Evolutionary conservation across 352 stramenopile genomes (phyloP).

Genomic region (Phytophthora europaea): DNA sequence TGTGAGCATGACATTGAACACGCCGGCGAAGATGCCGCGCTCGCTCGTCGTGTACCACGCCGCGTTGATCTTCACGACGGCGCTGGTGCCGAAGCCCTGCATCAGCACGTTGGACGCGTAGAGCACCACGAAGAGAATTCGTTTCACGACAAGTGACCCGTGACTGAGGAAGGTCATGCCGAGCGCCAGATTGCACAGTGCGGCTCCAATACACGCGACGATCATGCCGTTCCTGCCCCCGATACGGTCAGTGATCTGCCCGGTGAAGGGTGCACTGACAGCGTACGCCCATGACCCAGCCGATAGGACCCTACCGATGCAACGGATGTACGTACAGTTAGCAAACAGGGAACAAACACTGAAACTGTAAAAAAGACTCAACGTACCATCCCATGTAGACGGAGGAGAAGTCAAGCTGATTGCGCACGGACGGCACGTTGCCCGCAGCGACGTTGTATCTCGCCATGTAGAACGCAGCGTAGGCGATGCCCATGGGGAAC

Average conservation of each 20-base stretch:
- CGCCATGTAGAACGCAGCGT: slow-evolving; percentile 85
- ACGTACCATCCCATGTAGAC: slow-evolving; percentile 81
- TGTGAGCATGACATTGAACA: slow-evolving; percentile 86
- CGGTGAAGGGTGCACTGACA: slow-evolving; percentile 73
- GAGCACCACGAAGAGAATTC: slow-evolving; percentile 64
- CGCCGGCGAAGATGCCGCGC: slow-evolving; percentile 71
- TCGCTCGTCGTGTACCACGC: slow-evolving; percentile 77
- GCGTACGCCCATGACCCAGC: slow-evolving; percentile 80
- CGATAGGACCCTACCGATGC: slow-evolving; percentile 60
- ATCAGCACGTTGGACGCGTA: slow-evolving; percentile 78
- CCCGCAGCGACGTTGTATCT: slow-evolving; percentile 78
- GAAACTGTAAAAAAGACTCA: background rate
- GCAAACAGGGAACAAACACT: background rate
- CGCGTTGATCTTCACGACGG: slow-evolving; percentile 88
- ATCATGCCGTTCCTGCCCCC: slow-evolving; percentile 78
- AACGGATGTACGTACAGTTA: slow-evolving; percentile 11
- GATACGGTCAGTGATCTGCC: slow-evolving; percentile 77
- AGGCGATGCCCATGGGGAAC: slow-evolving; percentile 81
- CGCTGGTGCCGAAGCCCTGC: slow-evolving; percentile 83
- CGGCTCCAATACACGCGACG: slow-evolving; percentile 68
- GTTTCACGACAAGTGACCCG: slow-evolving; percentile 38
- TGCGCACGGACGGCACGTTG: slow-evolving; percentile 69
- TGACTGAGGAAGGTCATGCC: slow-evolving; percentile 63
- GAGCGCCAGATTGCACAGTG: slow-evolving; percentile 72
- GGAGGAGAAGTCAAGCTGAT: slow-evolving; percentile 66